Evolutionary conservation across 805 yeast species (phyloP), one percentile per base, ranked within the genome.

Genomic region (Candida pini): DNA sequence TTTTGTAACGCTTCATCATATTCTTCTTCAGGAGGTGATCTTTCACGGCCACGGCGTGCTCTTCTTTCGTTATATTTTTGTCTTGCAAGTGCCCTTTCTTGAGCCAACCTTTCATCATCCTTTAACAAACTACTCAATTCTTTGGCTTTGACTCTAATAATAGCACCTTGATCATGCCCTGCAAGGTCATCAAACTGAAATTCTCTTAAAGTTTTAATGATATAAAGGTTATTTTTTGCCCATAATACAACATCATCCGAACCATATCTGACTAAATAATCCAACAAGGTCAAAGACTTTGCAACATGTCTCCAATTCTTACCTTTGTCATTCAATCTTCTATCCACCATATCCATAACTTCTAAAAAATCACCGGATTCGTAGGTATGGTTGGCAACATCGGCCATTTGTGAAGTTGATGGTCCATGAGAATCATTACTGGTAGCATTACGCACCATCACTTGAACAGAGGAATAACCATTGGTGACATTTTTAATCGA

Each of bases 241-340:
- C 98, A 90, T 25, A 79, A 65, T 5, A 89, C 95, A 51, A 89
- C 90, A 51, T 82, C 81, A 47, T 88, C 95, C 15, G 88, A 73
- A 26, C 97, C 98, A 40, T 71, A 73, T 47, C 92, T 76, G 14
- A 89, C 87, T 38, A 89, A 66, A 60, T 80, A 90, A 51, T 89
- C 96, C 47, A 90, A 69, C n/a, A 90, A 79, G 2, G 95, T 82
- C 42, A 90, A 68, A 1, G 95, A 80, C 60, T 90, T 92, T 43
- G 94, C 89, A 32, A 90, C 89, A 57, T 90, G 98, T 46, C 96
- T 74, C 97, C 97, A 90, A 63, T 90, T 84, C 58, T 88, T 89
- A 41, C 97, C 97, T 66, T 89, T 89, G 56, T 90, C 97, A 54
- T 90, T 90, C 45, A 90, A 65, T 44, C 98, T 73, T 46, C 87